Evolutionary conservation across 2,329 filamentous ascomycete species (phyloP), one percentile per base, ranked within the genome.

Genomic region (Chalaropsis ovoidea): DNA sequence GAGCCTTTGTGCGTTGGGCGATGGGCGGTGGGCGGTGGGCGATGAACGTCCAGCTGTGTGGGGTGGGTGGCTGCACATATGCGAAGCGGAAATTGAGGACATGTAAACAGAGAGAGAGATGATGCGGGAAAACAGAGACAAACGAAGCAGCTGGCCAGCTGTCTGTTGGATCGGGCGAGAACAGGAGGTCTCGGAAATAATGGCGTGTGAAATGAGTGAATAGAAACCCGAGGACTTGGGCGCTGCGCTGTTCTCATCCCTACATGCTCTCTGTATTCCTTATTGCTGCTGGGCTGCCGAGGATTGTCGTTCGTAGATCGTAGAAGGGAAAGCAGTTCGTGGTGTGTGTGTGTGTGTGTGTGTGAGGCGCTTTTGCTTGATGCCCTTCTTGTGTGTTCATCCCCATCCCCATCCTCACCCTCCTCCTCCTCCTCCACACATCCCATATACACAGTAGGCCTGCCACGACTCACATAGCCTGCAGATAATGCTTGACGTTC

Each of bases 401-500:
- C 47, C 19, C 11, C 45, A 10, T 17, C 19, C 7, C 11, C 17
- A 19, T 19, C 45, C 11, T 19, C 17, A 3, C 19, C 27, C 5
- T 13, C 49, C 11, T 22, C 52, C 4, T 10, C 8, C 4, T 39
- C 35, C 8, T 5, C 35, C 35, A 39, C 35, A 39, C 8, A 10
- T 39, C 35, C 35, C 35, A 7, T 39, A 39, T 19, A 47, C 43
- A 19, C 43, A 47, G 4, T 3, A 19, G 3, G 10, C n/a, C 43
- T 47, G 43, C 15, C 6, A 19, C 31, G 6, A n/a, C 54, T 65
- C 42, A 67, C 22, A 61, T 49, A 27, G 65, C 64, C 27, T 83
- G 79, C 43, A 95, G 74, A 73, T 89, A 86, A 70, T 82, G 85
- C 76, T 88, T 91, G 67, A 88, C 86, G 75, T 97, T 97, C 78